Percentiles rank a stretch among this genome's conserved stretches.
Conservation (phyloP, 2,329 filamentous ascomycete genomes). For the Ascochyta fabae region DNA sequence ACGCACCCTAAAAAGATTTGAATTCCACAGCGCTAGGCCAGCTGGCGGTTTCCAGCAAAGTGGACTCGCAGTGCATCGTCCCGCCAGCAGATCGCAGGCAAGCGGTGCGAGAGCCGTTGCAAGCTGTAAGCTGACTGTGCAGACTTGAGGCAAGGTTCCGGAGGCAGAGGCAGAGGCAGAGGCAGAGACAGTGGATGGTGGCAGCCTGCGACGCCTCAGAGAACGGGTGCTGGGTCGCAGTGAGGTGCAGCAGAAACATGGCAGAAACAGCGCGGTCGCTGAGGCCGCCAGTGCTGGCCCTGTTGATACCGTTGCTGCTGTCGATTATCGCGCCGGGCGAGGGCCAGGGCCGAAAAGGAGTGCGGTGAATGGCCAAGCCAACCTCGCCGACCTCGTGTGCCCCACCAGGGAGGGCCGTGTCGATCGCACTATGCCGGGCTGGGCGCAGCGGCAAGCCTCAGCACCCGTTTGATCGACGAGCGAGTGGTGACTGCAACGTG, state of each 20-base stretch:
- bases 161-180: not conserved
- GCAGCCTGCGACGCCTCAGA: slow-evolving; percentile 7
- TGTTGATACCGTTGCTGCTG: slow-evolving; percentile 13
- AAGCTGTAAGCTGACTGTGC: slow-evolving; percentile 11
- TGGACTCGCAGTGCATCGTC: slow-evolving; percentile 27
- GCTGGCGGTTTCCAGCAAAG: slow-evolving; percentile 21
- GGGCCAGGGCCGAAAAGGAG: slow-evolving; percentile 39
- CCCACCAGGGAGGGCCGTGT: slow-evolving; percentile 34
- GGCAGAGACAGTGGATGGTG: not conserved
- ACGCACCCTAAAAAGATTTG: slow-evolving; percentile 24
- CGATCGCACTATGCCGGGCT: slow-evolving; percentile 35
- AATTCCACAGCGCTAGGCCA: slow-evolving; percentile 26
- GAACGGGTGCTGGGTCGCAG: slow-evolving; percentile 16
- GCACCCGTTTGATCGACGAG: slow-evolving; percentile 50
- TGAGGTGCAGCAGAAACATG: slow-evolving; percentile 15
- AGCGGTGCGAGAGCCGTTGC: slow-evolving; percentile 18
- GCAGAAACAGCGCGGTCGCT: slow-evolving; percentile 7
- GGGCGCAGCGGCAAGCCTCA: slow-evolving; percentile 42
- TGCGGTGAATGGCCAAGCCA: slow-evolving; percentile 32
- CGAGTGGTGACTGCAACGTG: slow-evolving; percentile 40
- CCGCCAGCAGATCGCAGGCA: slow-evolving; percentile 29
- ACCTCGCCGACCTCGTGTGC: slow-evolving; percentile 47
- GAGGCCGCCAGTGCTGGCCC: slow-evolving; percentile 16
- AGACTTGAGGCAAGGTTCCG: not conserved
- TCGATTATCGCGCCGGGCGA: slow-evolving; percentile 22